These are phyloP conservation scores for Pulicaria dysenterica DNA, from an alignment of 129 eudicot species.

Conservation along the genomic window DNA sequence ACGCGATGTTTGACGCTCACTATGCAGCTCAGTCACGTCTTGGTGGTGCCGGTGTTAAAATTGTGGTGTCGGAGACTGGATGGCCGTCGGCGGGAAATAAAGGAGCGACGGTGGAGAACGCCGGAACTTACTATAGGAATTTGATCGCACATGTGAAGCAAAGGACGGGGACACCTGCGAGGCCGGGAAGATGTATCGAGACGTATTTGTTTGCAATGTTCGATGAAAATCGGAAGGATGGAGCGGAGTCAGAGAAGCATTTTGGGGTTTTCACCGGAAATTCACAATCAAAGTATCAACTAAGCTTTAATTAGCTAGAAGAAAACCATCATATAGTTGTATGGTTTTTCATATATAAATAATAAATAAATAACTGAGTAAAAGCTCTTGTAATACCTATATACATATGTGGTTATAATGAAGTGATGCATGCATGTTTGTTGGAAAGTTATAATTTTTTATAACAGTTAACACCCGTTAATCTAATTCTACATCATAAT, in stretches of 20 bases:
- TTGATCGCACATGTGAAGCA: constrained; percentile 40
- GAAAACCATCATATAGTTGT: not conserved
- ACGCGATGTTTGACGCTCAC: constrained; percentile 50
- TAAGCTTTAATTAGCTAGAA: constrained; percentile 16
- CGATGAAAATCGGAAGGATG: constrained; percentile 47
- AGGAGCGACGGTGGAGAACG: constrained; percentile 33
- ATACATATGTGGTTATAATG: not conserved
- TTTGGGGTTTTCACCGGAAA: constrained; percentile 49
- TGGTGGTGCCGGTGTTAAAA: constrained; percentile 37
- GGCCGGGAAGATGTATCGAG: constrained; percentile 43
- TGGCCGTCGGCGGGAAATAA: constrained; percentile 66
- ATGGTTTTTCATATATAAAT: not conserved
- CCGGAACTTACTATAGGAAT: constrained; percentile 39
- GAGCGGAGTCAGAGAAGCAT: constrained; percentile 37
- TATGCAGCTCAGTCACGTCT: constrained; percentile 45
- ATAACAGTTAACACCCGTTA: too few species aligned
- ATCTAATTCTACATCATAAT: too few species aligned
- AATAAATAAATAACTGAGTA: not conserved
- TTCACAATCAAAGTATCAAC: constrained; percentile 36
- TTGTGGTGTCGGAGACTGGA: constrained; percentile 71
- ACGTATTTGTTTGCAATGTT: constrained; percentile 57
- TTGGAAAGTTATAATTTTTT: too few species aligned
- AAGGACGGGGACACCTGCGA: constrained; percentile 46
- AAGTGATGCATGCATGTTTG: too few species aligned
- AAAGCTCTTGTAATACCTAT: not conserved